Conservation (phyloP, 768 basidiomycete species). For the Lactarius deliciosus region DNA sequence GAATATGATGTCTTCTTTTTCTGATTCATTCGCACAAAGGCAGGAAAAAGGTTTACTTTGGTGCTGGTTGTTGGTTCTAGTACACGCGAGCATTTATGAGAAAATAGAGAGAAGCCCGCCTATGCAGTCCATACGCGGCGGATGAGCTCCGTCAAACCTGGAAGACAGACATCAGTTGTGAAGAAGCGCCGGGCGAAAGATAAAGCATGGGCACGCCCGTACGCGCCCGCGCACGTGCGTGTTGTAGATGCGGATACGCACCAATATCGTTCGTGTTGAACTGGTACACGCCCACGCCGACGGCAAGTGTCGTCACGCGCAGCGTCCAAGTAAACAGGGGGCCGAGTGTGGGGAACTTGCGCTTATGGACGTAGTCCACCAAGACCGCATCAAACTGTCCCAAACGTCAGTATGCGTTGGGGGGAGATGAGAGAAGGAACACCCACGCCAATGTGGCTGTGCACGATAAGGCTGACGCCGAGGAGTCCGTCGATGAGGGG, state of each 20-base stretch:
- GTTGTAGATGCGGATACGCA: constrained; percentile 39
- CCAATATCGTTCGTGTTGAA: constrained; percentile 99
- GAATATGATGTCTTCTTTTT: neutral
- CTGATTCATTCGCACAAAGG: neutral
- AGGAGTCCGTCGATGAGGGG: constrained; percentile 89
- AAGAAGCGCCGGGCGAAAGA: too few species aligned
- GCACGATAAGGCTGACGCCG: constrained; percentile 84
- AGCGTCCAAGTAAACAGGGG: constrained; percentile 71
- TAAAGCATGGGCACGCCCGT: too few species aligned
- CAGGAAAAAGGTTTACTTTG: neutral
- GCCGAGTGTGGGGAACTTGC: constrained; percentile 89
- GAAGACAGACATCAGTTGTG: constrained; percentile 1
- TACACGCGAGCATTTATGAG: constrained; percentile 4
- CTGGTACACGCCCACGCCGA: constrained; percentile 89
- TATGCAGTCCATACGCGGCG: constrained; percentile 80
- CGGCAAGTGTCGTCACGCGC: constrained; percentile 72
- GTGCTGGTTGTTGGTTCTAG: constrained; percentile 6
- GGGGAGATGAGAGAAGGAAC: neutral
- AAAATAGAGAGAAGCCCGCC: neutral
- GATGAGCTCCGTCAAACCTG: constrained; percentile 86
- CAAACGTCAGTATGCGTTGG: neutral
- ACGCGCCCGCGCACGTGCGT: neutral
- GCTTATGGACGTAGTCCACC: constrained; percentile 88
- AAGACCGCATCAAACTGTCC: constrained; percentile 72
- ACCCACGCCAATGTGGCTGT: constrained; percentile 93